These are phyloP conservation scores for Coleophoma eucalyptorum DNA, from an alignment of 2,329 filamentous ascomycete species.

Conservation along the genomic window DNA sequence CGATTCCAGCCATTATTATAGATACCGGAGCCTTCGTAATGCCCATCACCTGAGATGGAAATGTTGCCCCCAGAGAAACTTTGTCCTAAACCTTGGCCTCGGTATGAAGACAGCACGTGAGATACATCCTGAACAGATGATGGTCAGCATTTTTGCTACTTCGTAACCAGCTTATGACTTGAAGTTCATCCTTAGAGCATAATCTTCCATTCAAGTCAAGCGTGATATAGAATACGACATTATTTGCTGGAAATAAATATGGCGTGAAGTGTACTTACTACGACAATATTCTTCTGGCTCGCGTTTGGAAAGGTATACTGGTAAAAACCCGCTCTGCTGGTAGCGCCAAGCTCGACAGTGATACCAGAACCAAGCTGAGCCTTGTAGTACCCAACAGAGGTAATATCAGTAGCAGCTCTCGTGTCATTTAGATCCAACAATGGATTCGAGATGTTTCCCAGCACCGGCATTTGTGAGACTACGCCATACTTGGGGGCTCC, in stretches of 20 bases:
- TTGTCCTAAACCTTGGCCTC: slow-evolving; percentile 58
- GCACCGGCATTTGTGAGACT: slow-evolving; percentile 53
- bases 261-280: slow-evolving; percentile 35
- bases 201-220: no score
- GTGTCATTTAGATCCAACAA: slow-evolving; percentile 51
- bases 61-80: slow-evolving; percentile 59
- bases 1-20: slow-evolving; percentile 68
- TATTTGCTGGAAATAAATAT: slow-evolving; percentile 1
- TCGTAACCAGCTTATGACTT: no score
- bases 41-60: slow-evolving; percentile 41
- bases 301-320: slow-evolving; percentile 52
- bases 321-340: slow-evolving; percentile 53
- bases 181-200: no score
- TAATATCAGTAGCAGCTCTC: slow-evolving; percentile 45
- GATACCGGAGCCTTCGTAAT: slow-evolving; percentile 56
- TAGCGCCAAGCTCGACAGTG: slow-evolving; percentile 52
- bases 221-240: slow-evolving; percentile 3
- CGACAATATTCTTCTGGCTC: slow-evolving; percentile 36
- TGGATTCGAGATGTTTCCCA: slow-evolving; percentile 47
- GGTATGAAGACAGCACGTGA: slow-evolving; percentile 60
- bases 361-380: slow-evolving; percentile 52
- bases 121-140: slow-evolving; percentile 45
- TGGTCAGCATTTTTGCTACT: no score
- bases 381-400: slow-evolving; percentile 59
- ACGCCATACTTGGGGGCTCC: slow-evolving; percentile 69